A percentile compares a stretch with the other conserved stretches of the same genome.
These are phyloP conservation scores for Xylariomycetidae sp. DNA, from an alignment of 2,329 filamentous ascomycete genomes.

Conservation along the genomic window DNA sequence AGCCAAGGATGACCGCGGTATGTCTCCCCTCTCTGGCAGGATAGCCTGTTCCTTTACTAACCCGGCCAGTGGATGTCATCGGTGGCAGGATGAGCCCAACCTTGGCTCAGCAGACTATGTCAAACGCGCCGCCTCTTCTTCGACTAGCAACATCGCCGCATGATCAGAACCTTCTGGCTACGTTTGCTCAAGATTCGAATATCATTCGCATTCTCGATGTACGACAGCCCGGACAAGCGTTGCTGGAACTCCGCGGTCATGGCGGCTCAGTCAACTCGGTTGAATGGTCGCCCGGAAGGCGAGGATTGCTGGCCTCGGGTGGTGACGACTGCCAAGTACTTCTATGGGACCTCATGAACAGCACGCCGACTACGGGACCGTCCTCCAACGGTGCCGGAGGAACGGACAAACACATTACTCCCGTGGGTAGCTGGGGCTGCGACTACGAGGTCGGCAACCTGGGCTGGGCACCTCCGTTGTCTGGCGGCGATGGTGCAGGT, in stretches of 20 bases:
- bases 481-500: constrained; percentile 58
- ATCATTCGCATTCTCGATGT: constrained; percentile 94
- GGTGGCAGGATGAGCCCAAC: constrained; percentile 66
- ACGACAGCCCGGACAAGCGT: constrained; percentile 87
- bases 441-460: constrained; percentile 84
- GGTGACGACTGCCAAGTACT: constrained; percentile 88
- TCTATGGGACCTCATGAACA: constrained; percentile 86
- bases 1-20: constrained; percentile 73
- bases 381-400: constrained; percentile 43
- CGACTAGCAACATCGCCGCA: constrained; percentile 87
- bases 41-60: constrained; percentile 2
- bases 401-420: constrained; percentile 55
- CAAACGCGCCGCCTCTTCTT: constrained; percentile 69
- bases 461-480: constrained; percentile 71
- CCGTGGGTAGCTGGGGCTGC: constrained; percentile 74
- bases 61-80: constrained; percentile 39
- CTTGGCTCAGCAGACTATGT: constrained; percentile 70
- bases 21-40: constrained; percentile 12
- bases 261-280: constrained; percentile 81
- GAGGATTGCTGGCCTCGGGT: constrained; percentile 85
- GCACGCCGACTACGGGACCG: constrained; percentile 40
- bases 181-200: constrained; percentile 89
- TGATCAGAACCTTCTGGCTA: constrained; percentile 92
- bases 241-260: constrained; percentile 89
- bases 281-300: constrained; percentile 85